Evolutionary conservation across 805 yeast genomes (phyloP), one percentile per base, ranked within the genome.

Genomic region (Starmera dryadoides): DNA sequence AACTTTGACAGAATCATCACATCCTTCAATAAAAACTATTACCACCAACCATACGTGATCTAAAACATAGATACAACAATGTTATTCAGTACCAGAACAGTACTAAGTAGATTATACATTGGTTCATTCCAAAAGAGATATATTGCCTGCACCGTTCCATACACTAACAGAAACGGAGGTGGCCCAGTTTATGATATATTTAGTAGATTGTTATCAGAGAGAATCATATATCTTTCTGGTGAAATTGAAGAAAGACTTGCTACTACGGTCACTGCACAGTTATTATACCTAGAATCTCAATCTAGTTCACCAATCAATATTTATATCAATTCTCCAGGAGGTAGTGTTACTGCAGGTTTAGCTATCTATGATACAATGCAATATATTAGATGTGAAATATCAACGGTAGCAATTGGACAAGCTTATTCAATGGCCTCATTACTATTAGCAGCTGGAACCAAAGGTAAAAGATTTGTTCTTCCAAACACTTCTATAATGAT

Each of bases 291-390:
- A 20, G 58, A 53, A 30, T 44, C 51, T 2, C 54, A 53, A 26
- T 47, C 55, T 11, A 34, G 44, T 10, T 33, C 48, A 3, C 52
- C 56, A 2, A 53, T 54, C 18, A 45, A 48, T 37, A 38, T 54
- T 3, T 53, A 54, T 35, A 53, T 54, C 38, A 60, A 60, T 40
- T 56, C 62, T 0, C 60, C 61, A 11, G 65, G 65, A 2, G 65
- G 65, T 1, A 47, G 50, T 17, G 58, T 60, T 29, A 57, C 60
- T 6, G 52, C 62, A 4, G 65, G 65, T 2, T 41, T 60, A 30
- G 59, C 63, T 4, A 56, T 60, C 26, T 58, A 60, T 34, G 65
- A 60, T 35, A 60, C 65, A 7, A 60, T 60, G 50, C 63, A 60
- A 40, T 60, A 55, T 35, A 52, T 59, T 31, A 42, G 48, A 29